Percentiles rank a stretch among this genome's conserved stretches.
Conservation (phyloP, 495 filamentous ascomycete species). For the Oidiodendron maius region DNA sequence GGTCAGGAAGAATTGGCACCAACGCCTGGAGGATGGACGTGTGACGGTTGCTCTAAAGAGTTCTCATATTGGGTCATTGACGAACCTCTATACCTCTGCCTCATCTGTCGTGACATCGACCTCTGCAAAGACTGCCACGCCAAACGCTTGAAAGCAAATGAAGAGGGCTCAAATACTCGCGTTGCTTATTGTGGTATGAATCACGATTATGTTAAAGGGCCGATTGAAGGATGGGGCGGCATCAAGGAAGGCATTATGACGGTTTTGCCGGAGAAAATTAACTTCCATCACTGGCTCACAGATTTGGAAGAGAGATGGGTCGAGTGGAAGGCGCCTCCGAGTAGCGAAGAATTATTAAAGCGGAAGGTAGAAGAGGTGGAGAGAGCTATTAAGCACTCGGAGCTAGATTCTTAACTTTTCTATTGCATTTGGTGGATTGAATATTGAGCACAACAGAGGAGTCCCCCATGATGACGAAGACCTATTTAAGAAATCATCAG, state of each 20-base stretch:
- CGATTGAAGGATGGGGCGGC: constrained; percentile 24
- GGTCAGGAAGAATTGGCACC: too few relatives aligned
- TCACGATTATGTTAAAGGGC: constrained; percentile 22
- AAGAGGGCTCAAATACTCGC: neutral
- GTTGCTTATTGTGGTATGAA: neutral
- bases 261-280: constrained; percentile 15
- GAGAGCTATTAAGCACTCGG: too few relatives aligned
- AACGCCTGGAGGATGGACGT: too few relatives aligned
- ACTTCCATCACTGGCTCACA: constrained; percentile 13
- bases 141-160: neutral
- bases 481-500: too few relatives aligned
- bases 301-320: neutral
- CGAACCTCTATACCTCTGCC: neutral
- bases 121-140: constrained; percentile 1
- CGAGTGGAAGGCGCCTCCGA: too few relatives aligned
- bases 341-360: too few relatives aligned
- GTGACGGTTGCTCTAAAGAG: too few relatives aligned
- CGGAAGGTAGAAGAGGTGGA: too few relatives aligned
- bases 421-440: too few relatives aligned
- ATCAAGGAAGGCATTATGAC: constrained; percentile 22
- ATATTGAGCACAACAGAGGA: too few relatives aligned
- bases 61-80: neutral
- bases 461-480: too few relatives aligned
- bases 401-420: too few relatives aligned
- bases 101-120: constrained; percentile 1